Conservation (phyloP, 1,284 basidiomycete species). For the Moesziomyces aphidis region DNA sequence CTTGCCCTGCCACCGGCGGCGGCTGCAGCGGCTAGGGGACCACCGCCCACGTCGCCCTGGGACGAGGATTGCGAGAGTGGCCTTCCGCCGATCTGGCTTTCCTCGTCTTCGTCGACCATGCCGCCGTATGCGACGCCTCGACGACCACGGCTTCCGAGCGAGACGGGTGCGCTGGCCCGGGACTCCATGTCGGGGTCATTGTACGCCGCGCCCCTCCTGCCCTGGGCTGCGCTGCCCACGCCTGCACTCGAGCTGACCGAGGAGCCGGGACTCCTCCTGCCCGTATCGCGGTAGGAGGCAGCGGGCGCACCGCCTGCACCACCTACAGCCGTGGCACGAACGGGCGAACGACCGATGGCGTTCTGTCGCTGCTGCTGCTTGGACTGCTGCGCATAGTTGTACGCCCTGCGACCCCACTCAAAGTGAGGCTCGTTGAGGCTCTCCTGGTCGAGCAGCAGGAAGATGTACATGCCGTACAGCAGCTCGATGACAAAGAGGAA, state of each 20-base stretch:
- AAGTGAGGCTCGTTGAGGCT: slow-evolving; percentile 70
- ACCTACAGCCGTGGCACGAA: slow-evolving; percentile 11
- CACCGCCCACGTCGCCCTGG: slow-evolving; percentile 11
- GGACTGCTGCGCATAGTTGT: slow-evolving; percentile 54
- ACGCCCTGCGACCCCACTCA: slow-evolving; percentile 64
- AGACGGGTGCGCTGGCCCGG: slow-evolving; percentile 35
- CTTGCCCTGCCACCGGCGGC: slow-evolving; percentile 23
- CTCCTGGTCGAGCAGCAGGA: slow-evolving; percentile 70
- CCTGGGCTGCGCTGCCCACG: slow-evolving; percentile 1
- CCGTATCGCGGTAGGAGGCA: slow-evolving; percentile 13
- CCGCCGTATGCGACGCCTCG: slow-evolving; percentile 53
- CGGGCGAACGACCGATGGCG: slow-evolving; percentile 19
- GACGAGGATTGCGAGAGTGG: slow-evolving; percentile 13
- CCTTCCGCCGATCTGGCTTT: slow-evolving; percentile 26
- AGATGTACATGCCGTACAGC: slow-evolving; percentile 63
- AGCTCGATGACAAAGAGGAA: slow-evolving; percentile 61
- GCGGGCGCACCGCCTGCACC: slow-evolving; percentile 14
- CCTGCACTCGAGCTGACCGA: slow-evolving; percentile 15
- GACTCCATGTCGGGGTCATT: slow-evolving; percentile 52
- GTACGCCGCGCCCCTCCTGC: slow-evolving; percentile 57
- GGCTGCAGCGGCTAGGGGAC: slow-evolving; percentile 37
- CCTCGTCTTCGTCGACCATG: slow-evolving; percentile 44
- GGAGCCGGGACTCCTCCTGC: slow-evolving; percentile 14
- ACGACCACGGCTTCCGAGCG: slow-evolving; percentile 51
- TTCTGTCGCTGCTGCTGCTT: slow-evolving; percentile 22